A percentile compares a stretch with the other conserved stretches of the same genome.
Evolutionary conservation across 768 basidiomycete species (phyloP).

Genomic region (Lentinula lateritia): DNA sequence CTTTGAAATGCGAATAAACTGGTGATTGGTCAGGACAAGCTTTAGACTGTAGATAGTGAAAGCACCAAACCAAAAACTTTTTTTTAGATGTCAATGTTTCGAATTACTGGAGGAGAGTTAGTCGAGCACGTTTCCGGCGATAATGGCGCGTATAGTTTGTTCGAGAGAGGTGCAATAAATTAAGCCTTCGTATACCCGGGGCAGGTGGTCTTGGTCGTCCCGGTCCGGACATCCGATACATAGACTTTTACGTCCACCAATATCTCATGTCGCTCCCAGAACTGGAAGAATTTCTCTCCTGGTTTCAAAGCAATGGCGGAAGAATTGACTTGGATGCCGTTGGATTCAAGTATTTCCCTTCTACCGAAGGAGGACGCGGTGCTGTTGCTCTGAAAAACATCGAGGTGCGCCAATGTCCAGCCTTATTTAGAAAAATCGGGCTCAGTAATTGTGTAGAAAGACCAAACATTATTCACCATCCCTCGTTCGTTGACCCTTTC

Average conservation of each 20-base stretch:
- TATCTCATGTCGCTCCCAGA: neutral
- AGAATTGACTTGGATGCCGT: slow-evolving; percentile 40
- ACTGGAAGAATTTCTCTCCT: slow-evolving; percentile 34
- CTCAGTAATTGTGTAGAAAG: slow-evolving; percentile 42
- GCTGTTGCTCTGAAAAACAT: slow-evolving; percentile 71
- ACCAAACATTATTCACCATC: slow-evolving; percentile 72
- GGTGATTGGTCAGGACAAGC: neutral
- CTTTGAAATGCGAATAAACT: neutral
- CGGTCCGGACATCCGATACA: neutral
- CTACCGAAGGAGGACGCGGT: slow-evolving; percentile 62
- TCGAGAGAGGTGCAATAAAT: neutral
- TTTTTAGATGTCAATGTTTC: neutral
- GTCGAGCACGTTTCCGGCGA: neutral
- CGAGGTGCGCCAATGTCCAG: slow-evolving; percentile 36
- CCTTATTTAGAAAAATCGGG: neutral
- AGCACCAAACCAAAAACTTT: neutral
- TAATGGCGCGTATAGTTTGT: neutral
- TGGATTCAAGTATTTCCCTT: slow-evolving; percentile 39
- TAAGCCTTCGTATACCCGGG: neutral
- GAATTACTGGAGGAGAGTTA: neutral
- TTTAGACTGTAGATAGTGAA: neutral
- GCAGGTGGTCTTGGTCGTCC: neutral
- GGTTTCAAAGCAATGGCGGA: slow-evolving; percentile 55
- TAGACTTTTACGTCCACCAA: neutral
- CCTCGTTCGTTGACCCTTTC: slow-evolving; percentile 77